phyloP scores from a whole-genome alignment of 192 early-diverging fungal species.

The Funneliformis geosporum region DNA sequence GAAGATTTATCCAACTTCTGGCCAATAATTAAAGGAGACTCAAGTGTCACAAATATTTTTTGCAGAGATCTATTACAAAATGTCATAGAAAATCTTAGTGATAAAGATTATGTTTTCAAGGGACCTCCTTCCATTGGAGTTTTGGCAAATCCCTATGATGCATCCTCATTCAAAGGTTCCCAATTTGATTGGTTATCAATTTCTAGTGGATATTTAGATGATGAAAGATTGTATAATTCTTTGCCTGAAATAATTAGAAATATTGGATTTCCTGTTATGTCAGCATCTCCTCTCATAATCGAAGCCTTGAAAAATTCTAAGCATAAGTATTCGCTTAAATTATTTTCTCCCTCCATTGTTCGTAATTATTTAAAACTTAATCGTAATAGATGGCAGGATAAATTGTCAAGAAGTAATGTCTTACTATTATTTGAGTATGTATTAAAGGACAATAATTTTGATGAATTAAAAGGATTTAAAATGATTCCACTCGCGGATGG shows the following conservation, averaged over 20 bases:
- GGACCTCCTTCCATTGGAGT: background rate
- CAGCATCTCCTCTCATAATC: background rate
- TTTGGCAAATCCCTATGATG: background rate
- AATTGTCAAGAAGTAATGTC: background rate
- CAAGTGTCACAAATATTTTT: background rate
- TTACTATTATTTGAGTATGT: background rate
- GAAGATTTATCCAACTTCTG: background rate
- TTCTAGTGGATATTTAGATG: background rate
- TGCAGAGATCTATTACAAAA: background rate
- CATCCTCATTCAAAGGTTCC: background rate
- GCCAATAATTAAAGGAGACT: background rate
- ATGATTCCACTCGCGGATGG: slow-evolving; percentile 7
- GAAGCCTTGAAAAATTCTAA: background rate
- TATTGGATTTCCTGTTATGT: slow-evolving; percentile 19
- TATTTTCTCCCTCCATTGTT: background rate
- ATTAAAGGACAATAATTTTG: background rate
- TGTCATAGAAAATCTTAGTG: background rate
- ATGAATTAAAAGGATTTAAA: slow-evolving; percentile 1
- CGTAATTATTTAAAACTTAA: background rate
- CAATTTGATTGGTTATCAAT: slow-evolving; percentile 4
- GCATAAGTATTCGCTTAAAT: background rate
- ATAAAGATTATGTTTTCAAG: background rate
- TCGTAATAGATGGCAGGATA: background rate
- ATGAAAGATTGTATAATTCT: background rate
- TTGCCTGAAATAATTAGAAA: background rate